Evolutionary conservation across 345 rosid genomes (phyloP).

Genomic region (Linum lewisii): DNA sequence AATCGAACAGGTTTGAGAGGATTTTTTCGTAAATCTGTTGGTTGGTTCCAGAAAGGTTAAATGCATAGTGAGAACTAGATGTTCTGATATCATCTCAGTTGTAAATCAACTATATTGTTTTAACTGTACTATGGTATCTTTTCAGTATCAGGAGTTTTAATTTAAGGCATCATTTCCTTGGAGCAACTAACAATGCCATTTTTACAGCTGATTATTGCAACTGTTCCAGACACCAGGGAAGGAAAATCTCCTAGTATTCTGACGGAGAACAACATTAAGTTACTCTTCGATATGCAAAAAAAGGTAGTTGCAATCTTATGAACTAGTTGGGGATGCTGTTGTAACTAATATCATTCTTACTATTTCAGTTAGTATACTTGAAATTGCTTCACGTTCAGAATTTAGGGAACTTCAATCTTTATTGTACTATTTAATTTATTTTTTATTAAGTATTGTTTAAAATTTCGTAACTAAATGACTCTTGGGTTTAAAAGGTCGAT

Average conservation of each 20-base stretch:
- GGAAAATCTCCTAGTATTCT: constrained; percentile 59
- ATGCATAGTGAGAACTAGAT: background rate
- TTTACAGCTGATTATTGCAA: constrained; percentile 75
- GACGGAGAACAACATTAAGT: constrained; percentile 75
- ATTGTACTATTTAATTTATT: background rate
- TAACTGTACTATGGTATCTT: background rate
- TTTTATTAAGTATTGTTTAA: constrained; percentile 5
- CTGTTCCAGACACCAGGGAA: constrained; percentile 42
- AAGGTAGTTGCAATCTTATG: constrained; percentile 41
- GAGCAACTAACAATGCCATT: constrained; percentile 15
- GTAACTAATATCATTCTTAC: background rate
- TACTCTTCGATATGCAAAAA: constrained; percentile 86
- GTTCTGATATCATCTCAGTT: background rate
- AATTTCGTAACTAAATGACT: constrained; percentile 1
- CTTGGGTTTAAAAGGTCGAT: constrained; percentile 52
- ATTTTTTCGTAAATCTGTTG: background rate
- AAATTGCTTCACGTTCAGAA: constrained; percentile 2
- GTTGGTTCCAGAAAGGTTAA: background rate
- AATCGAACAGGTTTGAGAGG: constrained; percentile 70
- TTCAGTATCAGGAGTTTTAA: background rate
- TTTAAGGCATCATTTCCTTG: background rate
- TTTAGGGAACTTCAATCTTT: background rate
- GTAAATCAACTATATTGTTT: too few species aligned
- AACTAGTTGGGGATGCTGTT: background rate
- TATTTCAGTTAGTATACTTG: background rate